A percentile compares a stretch with the other conserved stretches of the same genome.
These are phyloP conservation scores for Sporothrix dimorphospora DNA, from an alignment of 2,329 filamentous ascomycete species.

Conservation along the genomic window DNA sequence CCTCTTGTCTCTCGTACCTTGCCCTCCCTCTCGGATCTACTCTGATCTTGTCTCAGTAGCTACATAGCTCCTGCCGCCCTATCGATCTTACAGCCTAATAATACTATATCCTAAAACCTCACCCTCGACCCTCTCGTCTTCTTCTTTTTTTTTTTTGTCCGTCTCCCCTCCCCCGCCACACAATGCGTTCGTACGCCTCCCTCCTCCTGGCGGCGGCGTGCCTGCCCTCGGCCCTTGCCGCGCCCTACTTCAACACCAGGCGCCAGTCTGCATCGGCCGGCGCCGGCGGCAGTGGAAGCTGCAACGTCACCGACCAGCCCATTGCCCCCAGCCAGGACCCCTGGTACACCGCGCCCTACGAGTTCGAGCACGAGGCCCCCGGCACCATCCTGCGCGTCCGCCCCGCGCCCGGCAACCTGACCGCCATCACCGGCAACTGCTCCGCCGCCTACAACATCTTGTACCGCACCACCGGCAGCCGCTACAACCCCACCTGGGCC, in stretches of 20 bases:
- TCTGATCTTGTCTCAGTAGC: no score
- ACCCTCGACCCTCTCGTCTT: not conserved
- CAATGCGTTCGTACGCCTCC: not conserved
- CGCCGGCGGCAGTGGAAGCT: not conserved
- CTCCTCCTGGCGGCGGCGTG: conserved; percentile 15
- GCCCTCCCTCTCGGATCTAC: no score
- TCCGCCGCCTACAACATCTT: conserved; percentile 43
- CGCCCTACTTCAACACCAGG: not conserved
- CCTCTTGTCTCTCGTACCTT: no score
- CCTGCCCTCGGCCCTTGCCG: not conserved
- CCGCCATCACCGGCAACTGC: conserved; percentile 32
- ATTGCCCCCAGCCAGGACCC: conserved; percentile 40
- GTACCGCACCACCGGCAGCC: conserved; percentile 45
- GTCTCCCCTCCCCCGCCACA: not conserved
- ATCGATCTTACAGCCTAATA: no score
- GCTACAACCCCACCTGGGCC: conserved; percentile 43
- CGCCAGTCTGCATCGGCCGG: not conserved
- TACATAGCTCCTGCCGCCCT: no score
- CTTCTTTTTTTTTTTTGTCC: not conserved
- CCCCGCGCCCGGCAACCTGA: conserved; percentile 37
- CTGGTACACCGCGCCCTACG: conserved; percentile 41
- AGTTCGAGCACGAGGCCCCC: conserved; percentile 37
- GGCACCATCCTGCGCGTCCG: conserved; percentile 41
- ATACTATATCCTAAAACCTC: no score
- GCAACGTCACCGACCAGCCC: conserved; percentile 31